Conservation (phyloP, 345 rosid genomes). For the Dimocarpus longan region DNA sequence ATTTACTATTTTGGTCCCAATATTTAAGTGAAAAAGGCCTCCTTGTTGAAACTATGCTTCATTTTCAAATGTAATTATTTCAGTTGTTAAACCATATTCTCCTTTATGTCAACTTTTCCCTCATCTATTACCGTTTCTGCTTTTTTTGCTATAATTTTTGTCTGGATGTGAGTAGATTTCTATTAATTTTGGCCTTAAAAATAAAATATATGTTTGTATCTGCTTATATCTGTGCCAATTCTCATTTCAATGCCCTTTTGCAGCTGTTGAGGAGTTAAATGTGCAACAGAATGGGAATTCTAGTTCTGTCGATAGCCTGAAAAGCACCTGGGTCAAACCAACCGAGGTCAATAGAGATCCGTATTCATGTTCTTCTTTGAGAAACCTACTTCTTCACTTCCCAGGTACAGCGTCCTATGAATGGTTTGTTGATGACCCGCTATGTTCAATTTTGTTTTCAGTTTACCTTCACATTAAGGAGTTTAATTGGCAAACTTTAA, state of each 20-base stretch:
- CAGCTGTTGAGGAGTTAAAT: constrained; percentile 57
- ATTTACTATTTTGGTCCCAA: neutral
- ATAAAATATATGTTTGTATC: neutral
- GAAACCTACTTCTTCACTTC: constrained; percentile 61
- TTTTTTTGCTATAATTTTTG: neutral
- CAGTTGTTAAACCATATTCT: constrained; percentile 1
- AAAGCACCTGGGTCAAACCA: constrained; percentile 61
- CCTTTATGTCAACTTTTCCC: neutral
- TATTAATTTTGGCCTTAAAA: neutral
- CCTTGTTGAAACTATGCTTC: constrained; percentile 1
- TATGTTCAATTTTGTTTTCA: neutral
- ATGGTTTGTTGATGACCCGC: constrained; percentile 17
- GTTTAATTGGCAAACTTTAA: too few species aligned
- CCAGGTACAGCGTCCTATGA: constrained; percentile 52
- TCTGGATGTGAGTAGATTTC: neutral
- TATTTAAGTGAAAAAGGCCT: neutral
- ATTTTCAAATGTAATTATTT: constrained; percentile 2
- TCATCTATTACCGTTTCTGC: neutral
- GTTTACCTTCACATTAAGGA: neutral
- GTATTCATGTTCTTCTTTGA: constrained; percentile 45
- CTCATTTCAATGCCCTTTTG: constrained; percentile 28
- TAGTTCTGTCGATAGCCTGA: constrained; percentile 31
- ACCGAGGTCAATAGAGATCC: constrained; percentile 55
- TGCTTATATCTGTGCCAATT: constrained; percentile 7
- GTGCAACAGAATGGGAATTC: constrained; percentile 40